Percentiles rank a stretch among this genome's conserved stretches.
Evolutionary conservation across 805 yeast genomes (phyloP).

Genomic region (Ogataea ganodermae): DNA sequence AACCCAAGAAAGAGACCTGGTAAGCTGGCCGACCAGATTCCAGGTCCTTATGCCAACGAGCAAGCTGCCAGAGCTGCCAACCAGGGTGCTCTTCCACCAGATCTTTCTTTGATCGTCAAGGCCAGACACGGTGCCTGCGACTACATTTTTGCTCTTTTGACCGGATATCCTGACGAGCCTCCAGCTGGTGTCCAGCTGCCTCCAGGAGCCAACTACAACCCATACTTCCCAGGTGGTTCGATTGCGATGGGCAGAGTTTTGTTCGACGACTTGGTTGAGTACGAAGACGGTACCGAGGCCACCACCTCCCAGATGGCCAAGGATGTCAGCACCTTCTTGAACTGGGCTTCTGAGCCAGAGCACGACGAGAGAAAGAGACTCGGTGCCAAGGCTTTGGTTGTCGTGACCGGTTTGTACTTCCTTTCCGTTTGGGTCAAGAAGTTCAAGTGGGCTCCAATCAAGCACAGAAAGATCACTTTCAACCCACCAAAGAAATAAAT

Average conservation of each 20-base stretch:
- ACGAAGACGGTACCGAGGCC: slow-evolving; percentile 98
- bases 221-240: slow-evolving; percentile 99
- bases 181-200: slow-evolving; percentile 97
- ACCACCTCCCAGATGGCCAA: slow-evolving; percentile 99
- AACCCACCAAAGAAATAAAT: slow-evolving; percentile 80
- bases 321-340: slow-evolving; percentile 92
- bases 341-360: slow-evolving; percentile 99
- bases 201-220: slow-evolving; percentile 96
- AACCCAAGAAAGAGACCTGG: slow-evolving; percentile 98
- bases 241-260: slow-evolving; percentile 99
- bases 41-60: slow-evolving; percentile 95
- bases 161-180: slow-evolving; percentile 98
- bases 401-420: slow-evolving; percentile 76
- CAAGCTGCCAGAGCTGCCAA: slow-evolving; percentile 99
- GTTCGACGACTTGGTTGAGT: slow-evolving; percentile 96
- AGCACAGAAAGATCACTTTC: slow-evolving; percentile 91
- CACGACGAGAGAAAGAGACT: slow-evolving; percentile 96
- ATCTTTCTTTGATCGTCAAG: slow-evolving; percentile 93
- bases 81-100: slow-evolving; percentile 99
- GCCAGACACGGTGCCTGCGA: slow-evolving; percentile 99
- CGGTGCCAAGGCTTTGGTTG: slow-evolving; percentile 89
- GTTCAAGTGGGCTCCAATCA: slow-evolving; percentile 97
- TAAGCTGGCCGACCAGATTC: slow-evolving; percentile 92
- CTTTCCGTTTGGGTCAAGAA: slow-evolving; percentile 90
- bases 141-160: slow-evolving; percentile 89